Evolutionary conservation across 75 land plant genomes (phyloP), one percentile per base, ranked within the genome.

Genomic region (Picea sitchensis): DNA sequence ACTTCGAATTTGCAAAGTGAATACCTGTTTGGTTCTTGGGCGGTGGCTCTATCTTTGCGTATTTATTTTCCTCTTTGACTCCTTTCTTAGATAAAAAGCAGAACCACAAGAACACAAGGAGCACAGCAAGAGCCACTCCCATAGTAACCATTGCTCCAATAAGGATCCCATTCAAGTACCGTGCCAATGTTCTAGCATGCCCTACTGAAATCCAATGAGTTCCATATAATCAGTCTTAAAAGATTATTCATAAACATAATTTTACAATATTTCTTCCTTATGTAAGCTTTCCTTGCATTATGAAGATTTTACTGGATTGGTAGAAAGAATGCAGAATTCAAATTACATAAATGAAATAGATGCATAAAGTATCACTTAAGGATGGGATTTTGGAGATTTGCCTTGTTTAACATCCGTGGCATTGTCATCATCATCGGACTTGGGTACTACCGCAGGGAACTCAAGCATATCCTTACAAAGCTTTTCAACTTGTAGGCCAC

Each of bases 401-500:
- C 93, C 89, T 83, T 84, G 30, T 44, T 75, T 80, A 76, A 72
- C 79, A 54, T 83, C 77, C 61, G 76, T 80, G n/a, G 32, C 11
- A 9, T 11, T 67, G 60, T 69, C 77, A 31, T 26, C 21, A 34
- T 38, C 36, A 20, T 20, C 77, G 18, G 81, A 80, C 68, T 85
- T 85, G 8, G 91, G 90, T 26, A 88, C 67, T 23, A 88, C 79
- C 30, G 82, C 90, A 73, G 92, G 95, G 77, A 88, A 90, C 47
- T 90, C 92, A 75, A 86, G 61, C 38, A 91, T 80, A 75, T 86
- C 86, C 58, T 85, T 81, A 76, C 99, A 96, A 8, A 76, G 77
- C 79, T 86, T 88, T 61, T 85, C 82, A 62, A 92, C 83, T 86
- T 92, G 99, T 32, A 73, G 79, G 21, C 99, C 99, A 86, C 99